A percentile compares a stretch with the other conserved stretches of the same genome.
Evolutionary conservation across 176 grass and related monocot genomes (phyloP).

Genomic region (Chloris gayana): DNA sequence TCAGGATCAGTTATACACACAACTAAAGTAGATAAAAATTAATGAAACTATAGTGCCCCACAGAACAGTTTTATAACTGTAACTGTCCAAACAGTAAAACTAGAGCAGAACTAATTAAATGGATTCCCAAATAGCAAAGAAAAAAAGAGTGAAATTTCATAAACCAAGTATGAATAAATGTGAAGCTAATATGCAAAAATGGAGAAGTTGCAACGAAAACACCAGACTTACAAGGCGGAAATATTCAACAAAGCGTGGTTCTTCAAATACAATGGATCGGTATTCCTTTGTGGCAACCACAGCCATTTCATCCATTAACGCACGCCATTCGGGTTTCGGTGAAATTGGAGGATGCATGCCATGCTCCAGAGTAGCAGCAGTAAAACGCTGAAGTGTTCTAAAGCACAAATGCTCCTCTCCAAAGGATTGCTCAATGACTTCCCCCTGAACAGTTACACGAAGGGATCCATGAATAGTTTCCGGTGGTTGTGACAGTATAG

Average conservation of each 20-base stretch:
- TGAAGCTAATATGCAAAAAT: background rate
- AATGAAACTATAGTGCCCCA: background rate
- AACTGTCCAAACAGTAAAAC: too few relatives aligned
- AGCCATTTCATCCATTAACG: slow-evolving; percentile 92
- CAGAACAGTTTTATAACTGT: too few relatives aligned
- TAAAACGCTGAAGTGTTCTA: slow-evolving; percentile 92
- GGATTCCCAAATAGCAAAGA: background rate
- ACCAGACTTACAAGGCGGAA: slow-evolving; percentile 79
- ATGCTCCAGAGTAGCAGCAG: slow-evolving; percentile 95
- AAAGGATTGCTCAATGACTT: slow-evolving; percentile 98
- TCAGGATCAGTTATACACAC: slow-evolving; percentile 1
- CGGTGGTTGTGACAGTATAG: slow-evolving; percentile 92
- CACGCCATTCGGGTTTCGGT: slow-evolving; percentile 86
- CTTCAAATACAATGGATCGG: slow-evolving; percentile 83
- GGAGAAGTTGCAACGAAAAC: slow-evolving; percentile 1
- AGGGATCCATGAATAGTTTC: slow-evolving; percentile 94
- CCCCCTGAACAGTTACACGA: slow-evolving; percentile 90
- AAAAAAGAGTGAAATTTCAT: background rate
- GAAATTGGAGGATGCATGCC: slow-evolving; percentile 89
- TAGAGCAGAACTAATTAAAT: too few relatives aligned
- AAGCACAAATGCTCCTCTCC: slow-evolving; percentile 98
- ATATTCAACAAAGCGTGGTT: slow-evolving; percentile 96
- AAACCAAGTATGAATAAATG: background rate
- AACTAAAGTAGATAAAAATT: background rate
- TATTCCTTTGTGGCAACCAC: slow-evolving; percentile 86